Conservation (phyloP, 306 rosid genomes). For the Styphnolobium japonicum region DNA sequence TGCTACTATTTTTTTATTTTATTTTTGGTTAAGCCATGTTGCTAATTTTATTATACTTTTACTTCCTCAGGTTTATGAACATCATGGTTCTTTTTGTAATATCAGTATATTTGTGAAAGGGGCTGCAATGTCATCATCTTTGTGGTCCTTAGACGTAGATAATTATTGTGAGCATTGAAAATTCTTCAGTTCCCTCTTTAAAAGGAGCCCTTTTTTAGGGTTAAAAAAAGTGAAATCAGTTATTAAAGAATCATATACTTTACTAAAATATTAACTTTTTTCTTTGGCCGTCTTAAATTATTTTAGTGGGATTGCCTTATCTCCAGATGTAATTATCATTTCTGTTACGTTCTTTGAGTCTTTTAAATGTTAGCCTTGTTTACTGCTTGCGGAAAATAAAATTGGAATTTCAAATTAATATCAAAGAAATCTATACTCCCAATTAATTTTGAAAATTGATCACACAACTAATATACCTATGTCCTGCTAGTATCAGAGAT, state of each 20-base stretch:
- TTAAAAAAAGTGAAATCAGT: no score
- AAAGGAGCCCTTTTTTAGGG: neutral
- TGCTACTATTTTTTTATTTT: no score
- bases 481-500: neutral
- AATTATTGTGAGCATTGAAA: neutral
- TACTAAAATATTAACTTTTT: neutral
- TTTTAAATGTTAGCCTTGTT: neutral
- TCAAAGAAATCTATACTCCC: neutral
- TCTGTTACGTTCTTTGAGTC: neutral
- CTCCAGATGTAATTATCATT: neutral
- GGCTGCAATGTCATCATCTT: neutral
- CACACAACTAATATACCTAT: neutral
- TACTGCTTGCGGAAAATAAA: neutral
- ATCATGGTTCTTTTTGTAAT: no score
- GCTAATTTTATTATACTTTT: neutral
- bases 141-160: neutral
- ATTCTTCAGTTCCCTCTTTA: neutral
- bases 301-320: neutral
- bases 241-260: neutral
- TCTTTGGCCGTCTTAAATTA: neutral
- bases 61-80: no score
- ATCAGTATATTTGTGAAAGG: no score
- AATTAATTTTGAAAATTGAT: neutral
- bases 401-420: neutral
- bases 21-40: no score